Evolutionary conservation across 2,329 filamentous ascomycete genomes (phyloP).

Genomic region (Triangularia setosa): DNA sequence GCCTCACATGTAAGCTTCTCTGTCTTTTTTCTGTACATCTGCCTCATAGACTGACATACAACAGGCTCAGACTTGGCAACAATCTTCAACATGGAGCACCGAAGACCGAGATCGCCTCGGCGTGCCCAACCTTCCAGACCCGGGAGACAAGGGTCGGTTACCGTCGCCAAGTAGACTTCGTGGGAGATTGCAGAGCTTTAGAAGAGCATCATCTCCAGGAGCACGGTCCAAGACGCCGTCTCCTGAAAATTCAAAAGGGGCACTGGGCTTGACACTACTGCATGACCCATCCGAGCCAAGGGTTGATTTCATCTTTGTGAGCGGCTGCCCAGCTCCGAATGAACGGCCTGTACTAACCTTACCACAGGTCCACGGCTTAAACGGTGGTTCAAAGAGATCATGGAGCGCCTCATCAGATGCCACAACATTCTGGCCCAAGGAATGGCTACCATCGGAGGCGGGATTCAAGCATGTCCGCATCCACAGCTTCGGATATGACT

Average conservation of each 20-base stretch:
- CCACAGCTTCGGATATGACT: conserved; percentile 31
- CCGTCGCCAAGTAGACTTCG: conserved; percentile 12
- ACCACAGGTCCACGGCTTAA: conserved; percentile 36
- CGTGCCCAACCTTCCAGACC: conserved; percentile 7
- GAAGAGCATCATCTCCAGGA: conserved; percentile 12
- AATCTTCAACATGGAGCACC: conserved; percentile 13
- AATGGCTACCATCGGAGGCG: conserved; percentile 33
- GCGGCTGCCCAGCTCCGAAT: neutral
- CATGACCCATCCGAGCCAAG: conserved; percentile 29
- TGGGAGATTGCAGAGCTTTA: conserved; percentile 15
- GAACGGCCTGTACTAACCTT: neutral
- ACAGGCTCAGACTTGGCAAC: conserved; percentile 13
- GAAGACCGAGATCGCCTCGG: conserved; percentile 2
- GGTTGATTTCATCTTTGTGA: conserved; percentile 37
- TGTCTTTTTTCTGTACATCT: neutral
- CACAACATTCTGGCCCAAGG: conserved; percentile 37
- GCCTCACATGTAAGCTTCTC: neutral
- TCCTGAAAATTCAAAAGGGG: conserved; percentile 18
- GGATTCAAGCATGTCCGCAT: conserved; percentile 30
- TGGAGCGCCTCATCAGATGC: conserved; percentile 34
- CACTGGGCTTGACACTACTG: conserved; percentile 28
- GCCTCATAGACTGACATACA: neutral
- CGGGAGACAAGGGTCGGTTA: conserved; percentile 3
- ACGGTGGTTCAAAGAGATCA: conserved; percentile 38
- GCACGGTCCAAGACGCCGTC: conserved; percentile 12